Base-by-base conservation (phyloP, 163 green algal genomes). In the Scenedesmus sp. region DNA sequence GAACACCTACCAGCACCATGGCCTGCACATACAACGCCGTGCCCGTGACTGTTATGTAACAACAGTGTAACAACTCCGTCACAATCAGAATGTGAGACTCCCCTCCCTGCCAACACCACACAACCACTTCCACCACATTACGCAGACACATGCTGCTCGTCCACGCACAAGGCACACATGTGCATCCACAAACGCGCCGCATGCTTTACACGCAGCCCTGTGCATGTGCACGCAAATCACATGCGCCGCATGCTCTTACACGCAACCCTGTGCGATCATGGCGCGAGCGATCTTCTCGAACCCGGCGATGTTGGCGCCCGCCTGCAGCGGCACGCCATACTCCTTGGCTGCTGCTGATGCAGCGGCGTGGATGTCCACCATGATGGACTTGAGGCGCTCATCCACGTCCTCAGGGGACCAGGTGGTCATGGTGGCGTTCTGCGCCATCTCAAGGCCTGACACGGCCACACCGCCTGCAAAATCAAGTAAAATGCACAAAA, bases 401-500 rank as follows among this genome's bases (percentile, higher is more conserved):
- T 97, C 93, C 2, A 98, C 96, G 87, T 98, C 96, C 87, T 96
- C 94, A 0, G 88, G 23, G 60, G 82, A 94, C 97, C 97, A 99
- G 46, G 87, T 76, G 60, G 97, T 88, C 73, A 97, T 94, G 86
- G 92, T 76, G 62, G 94, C 94, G 94, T 99, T 98, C 92, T 99
- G 97, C 8, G 94, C 93, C 97, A 99, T 98, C 93, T 99, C 97
- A 86, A 99, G 96, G 4, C 96, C 96, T 16, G 64, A 94, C n/a
- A 98, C 96, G 8, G 97, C 97, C 79, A 99, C 97, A 4, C 96
- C 96, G 1, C 34, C 34, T 82, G 73, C 73, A 82, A 82, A 20
- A 82, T 46, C 9, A n/a, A 52, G 73, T 55, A 46, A 9, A 46
- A 82, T 20, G 23, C 34, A n/a, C 73, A 82, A 26, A n/a, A 55